Percentiles rank a stretch among this genome's conserved stretches.
phyloP scores from a whole-genome alignment of 371 early-diverging fungal species.

The Zancudomyces culisetae region DNA sequence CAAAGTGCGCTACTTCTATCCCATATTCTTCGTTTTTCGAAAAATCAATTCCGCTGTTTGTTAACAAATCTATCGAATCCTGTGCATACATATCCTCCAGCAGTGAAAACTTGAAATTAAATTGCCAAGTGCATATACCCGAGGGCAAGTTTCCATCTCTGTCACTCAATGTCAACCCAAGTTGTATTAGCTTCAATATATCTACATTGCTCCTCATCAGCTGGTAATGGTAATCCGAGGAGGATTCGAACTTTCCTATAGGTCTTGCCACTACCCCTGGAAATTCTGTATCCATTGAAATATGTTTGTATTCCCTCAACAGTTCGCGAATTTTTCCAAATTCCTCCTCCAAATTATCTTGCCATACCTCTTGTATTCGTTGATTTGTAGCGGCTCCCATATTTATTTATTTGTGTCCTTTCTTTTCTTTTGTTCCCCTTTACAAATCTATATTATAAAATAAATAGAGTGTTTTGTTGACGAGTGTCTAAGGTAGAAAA shows the following conservation, averaged over 20 bases:
- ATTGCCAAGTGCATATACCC: constrained; percentile 95
- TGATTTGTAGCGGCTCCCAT: neutral
- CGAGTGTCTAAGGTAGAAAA: too few relatives aligned
- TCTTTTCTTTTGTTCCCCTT: neutral
- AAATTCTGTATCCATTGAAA: constrained; percentile 99
- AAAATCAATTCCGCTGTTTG: constrained; percentile 97
- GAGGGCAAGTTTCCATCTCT: constrained; percentile 79
- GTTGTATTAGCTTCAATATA: constrained; percentile 95
- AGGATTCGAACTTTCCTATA: constrained; percentile 84
- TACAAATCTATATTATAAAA: too few relatives aligned
- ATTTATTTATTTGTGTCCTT: neutral
- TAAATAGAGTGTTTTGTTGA: too few relatives aligned
- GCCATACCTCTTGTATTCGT: constrained; percentile 87
- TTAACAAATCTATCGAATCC: constrained; percentile 94
- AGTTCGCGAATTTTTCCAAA: constrained; percentile 78
- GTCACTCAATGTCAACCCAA: constrained; percentile 95
- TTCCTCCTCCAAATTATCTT: constrained; percentile 89
- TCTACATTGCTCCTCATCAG: constrained; percentile 97
- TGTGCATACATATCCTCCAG: constrained; percentile 97
- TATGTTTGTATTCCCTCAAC: constrained; percentile 83
- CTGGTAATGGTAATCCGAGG: constrained; percentile 96
- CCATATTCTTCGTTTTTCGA: constrained; percentile 90
- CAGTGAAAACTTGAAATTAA: constrained; percentile 97
- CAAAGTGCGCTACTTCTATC: constrained; percentile 95
- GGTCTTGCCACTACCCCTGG: constrained; percentile 99